Conservation (phyloP, 495 filamentous ascomycete genomes). For the Haplographium delicatum region DNA sequence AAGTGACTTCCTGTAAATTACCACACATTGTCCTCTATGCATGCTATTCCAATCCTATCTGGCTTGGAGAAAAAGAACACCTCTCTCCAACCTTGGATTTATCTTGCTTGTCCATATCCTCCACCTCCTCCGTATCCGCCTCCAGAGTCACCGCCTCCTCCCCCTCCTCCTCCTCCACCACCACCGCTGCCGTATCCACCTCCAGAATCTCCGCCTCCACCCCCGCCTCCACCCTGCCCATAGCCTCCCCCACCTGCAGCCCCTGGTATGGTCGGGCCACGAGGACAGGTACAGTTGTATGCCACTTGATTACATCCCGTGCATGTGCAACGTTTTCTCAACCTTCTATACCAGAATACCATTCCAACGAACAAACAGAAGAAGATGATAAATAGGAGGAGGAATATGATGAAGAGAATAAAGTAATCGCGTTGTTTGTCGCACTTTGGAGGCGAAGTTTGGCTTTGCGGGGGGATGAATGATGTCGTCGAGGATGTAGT, state of each 20-base stretch:
- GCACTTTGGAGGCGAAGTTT: not conserved
- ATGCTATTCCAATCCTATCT: too few species aligned
- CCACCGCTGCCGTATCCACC: not conserved
- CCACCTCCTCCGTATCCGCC: not conserved
- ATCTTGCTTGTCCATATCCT: not conserved
- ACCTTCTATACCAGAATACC: conserved; percentile 1
- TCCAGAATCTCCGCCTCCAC: not conserved
- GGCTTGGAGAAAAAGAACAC: too few species aligned
- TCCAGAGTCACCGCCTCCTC: too few species aligned
- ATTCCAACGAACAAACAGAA: not conserved
- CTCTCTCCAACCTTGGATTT: not conserved
- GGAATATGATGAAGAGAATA: conserved; percentile 15
- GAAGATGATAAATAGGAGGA: conserved; percentile 14
- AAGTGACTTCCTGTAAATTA: too few species aligned
- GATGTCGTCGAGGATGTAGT: not conserved
- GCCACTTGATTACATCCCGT: not conserved
- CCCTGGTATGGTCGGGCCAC: not conserved
- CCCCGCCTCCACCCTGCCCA: not conserved
- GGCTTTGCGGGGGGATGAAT: not conserved
- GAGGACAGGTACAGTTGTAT: conserved; percentile 8
- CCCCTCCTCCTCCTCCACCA: too few species aligned
- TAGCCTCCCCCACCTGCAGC: not conserved
- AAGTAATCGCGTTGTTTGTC: conserved; percentile 1
- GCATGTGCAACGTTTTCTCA: conserved; percentile 4
- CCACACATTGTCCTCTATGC: too few species aligned